Evolutionary conservation across 192 early-diverging fungal genomes (phyloP), one percentile per base, ranked within the genome.

Genomic region (Podila verticillata): DNA sequence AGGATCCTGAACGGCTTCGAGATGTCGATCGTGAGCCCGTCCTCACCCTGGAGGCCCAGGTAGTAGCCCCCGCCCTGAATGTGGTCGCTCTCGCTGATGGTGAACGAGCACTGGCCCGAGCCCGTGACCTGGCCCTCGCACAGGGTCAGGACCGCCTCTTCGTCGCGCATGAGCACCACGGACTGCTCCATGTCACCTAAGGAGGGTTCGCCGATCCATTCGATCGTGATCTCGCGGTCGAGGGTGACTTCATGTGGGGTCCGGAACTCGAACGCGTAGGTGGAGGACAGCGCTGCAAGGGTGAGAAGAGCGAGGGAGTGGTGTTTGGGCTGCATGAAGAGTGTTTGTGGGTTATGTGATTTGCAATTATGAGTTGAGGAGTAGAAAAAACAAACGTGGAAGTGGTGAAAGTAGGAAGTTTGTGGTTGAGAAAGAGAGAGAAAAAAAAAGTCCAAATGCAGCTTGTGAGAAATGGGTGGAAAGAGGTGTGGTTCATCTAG

Each of bases 41-140:
- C 70, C 30, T 24, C 6, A 0, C 28, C 79, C 15, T 36, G 56
- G 4, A 81, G 15, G 13, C 60, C 70, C 2, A 74, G 26, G 24
- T 60, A 34, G 26, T 81, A 72, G 1, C 66, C 65, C 9, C 61
- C 48, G 17, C 54, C 19, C 7, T 31, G 20, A 35, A 56, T 62
- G 39, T 32, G 51, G 24, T 73, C 65, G 9, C 34, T 34, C 29
- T 80, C 62, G 0, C 10, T 9, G 15, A 80, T 19, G 5, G 59
- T 80, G 44, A 77, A 77, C 0, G 74, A 58, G n/a, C 74, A 77
- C 61, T 77, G 4, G 1, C 67, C 74, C 6, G 74, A 70, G 19
- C 74, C 67, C 9, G 61, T 31, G 39, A 78, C 48, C 6, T 57
- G 13, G 10, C 75, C 68, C 47, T 71, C 44, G 35, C 68, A 78